Base-by-base conservation (phyloP, 345 rosid species). In the Dipteronia sinensis region DNA sequence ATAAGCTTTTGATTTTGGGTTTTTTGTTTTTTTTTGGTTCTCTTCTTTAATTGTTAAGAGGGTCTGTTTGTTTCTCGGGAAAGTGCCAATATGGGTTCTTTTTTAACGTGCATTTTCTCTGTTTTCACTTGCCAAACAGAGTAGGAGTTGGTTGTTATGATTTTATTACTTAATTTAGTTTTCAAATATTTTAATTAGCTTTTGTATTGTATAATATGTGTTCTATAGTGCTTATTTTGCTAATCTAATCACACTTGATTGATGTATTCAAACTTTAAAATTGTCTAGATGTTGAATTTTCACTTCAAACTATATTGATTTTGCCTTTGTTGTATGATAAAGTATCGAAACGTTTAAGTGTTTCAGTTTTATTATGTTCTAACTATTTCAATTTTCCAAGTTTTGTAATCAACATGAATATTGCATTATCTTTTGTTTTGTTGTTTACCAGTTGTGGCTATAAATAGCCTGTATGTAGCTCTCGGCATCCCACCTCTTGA, bases 401-500 rank as follows among this genome's bases (percentile, higher is more conserved):
- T 47, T 67, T 22, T 47, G 56, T 13, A 46, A 13, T 69, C 15
- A 25, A 46, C n/a, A 23, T 69, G 38, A 34, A 51, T 12, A 34
- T 53, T 31, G 23, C 4, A 17, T 65, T 51, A 58, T 19, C 61
- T 75, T 22, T 0, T 34, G 4, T 31, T 34, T 40, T 51, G 15
- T 34, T 25, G 19, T 67, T n/a, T 55, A 73, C 16, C 88, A 96
- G 99, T 91, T 67, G 78, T 81, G 8, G 99, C 97, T 15, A 81
- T 92, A 79, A 92, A 96, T 84, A 79, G 84, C 83, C 87, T 96
- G 74, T 92, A 78, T 56, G 61, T 86, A 19, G 81, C 91, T 51
- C 80, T 96, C 84, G 91, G 92, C 17, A 83, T 82, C 40, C 97
- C 97, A 20, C 87, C 92, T 70, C 80, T 94, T 66, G 56, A 10